Percentiles rank a stretch among this genome's conserved stretches.
Evolutionary conservation across 257 asterid species (phyloP).

Genomic region (Capsicum rhomboideum): DNA sequence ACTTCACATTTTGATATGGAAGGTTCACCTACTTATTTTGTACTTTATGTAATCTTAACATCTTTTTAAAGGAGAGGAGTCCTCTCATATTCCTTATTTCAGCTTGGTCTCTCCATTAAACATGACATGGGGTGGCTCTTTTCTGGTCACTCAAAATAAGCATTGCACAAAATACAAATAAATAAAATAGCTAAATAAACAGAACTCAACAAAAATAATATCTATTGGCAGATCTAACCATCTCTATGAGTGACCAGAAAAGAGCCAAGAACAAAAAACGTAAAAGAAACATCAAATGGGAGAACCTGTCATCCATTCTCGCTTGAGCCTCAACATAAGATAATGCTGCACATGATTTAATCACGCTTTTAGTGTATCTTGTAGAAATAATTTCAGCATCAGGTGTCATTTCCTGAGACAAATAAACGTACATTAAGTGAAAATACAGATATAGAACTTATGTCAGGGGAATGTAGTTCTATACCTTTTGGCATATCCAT

Average conservation of each 20-base stretch:
- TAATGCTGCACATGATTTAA: slow-evolving; percentile 88
- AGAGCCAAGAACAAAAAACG: not conserved
- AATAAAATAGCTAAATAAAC: too few relatives aligned
- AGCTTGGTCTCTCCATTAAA: not conserved
- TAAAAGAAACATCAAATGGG: not conserved
- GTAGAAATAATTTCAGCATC: slow-evolving; percentile 86
- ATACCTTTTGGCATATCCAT: too few relatives aligned
- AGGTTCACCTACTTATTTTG: not conserved
- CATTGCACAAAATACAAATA: too few relatives aligned
- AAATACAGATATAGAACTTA: not conserved
- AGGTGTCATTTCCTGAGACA: slow-evolving; percentile 83
- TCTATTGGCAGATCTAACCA: too few relatives aligned
- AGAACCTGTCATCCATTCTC: slow-evolving; percentile 96
- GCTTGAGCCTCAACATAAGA: slow-evolving; percentile 99
- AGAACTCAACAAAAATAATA: too few relatives aligned
- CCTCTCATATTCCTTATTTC: not conserved
- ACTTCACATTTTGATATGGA: not conserved
- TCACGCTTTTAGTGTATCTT: slow-evolving; percentile 79
- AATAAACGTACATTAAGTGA: not conserved
- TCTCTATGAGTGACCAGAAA: not conserved
- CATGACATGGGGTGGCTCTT: not conserved
- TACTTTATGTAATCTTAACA: not conserved
- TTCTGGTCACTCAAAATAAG: too few relatives aligned
- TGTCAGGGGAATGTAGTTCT: too few relatives aligned
- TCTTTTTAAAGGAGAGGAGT: not conserved